Percentiles rank a stretch among this genome's conserved stretches.
These are phyloP conservation scores for Cymodocea nodosa DNA, from an alignment of 116 monocot genomes.

Conservation along the genomic window DNA sequence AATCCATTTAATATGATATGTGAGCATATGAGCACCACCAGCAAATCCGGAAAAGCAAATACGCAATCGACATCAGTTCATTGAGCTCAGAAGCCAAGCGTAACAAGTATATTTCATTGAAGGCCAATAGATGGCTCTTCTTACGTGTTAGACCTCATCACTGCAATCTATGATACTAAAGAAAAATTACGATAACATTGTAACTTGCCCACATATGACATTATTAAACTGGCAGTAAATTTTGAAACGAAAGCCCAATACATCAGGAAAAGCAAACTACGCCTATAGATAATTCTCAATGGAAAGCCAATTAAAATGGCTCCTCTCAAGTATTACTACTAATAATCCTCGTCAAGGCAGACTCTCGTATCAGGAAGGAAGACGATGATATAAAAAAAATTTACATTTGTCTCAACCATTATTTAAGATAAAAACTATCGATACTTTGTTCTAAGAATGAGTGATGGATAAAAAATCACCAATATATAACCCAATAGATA, in stretches of 20 bases:
- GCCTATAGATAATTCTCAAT: no score
- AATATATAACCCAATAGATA: neutral
- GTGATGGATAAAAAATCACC: neutral
- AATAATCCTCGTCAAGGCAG: no score
- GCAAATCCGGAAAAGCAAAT: neutral
- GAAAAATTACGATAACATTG: no score
- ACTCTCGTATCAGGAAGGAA: neutral
- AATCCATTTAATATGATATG: no score
- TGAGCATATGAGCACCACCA: no score
- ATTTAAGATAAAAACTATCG: neutral
- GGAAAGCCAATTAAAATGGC: no score
- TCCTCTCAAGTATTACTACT: no score
- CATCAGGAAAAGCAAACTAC: no score
- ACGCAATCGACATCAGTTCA: neutral
- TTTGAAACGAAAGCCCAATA: no score
- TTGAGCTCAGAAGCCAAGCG: constrained; percentile 79
- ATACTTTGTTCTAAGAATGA: no score
- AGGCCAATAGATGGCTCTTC: neutral
- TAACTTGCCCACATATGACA: no score
- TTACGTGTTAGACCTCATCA: neutral
- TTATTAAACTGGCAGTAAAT: no score
- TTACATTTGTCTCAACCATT: neutral
- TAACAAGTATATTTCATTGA: constrained; percentile 53
- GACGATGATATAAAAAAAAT: neutral
- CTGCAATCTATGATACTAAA: neutral